Evolutionary conservation across 805 yeast species (phyloP), one percentile per base, ranked within the genome.

Genomic region (Suhomyces prunicola): DNA sequence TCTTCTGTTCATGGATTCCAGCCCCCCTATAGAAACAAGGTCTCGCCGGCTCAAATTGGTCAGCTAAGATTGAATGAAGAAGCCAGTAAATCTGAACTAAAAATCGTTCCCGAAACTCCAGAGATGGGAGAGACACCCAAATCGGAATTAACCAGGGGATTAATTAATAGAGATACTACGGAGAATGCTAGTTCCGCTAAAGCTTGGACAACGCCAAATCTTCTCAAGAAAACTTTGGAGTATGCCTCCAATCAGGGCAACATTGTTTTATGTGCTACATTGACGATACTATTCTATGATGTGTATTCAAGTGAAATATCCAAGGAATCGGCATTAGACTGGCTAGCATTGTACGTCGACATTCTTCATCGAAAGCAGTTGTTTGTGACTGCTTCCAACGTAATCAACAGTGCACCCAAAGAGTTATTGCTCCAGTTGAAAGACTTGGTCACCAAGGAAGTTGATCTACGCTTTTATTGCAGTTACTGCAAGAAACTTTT

Each of bases 181-280:
- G 48, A 51, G 13, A 39, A 6, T 13, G 19, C 46, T 13, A 7
- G 31, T 42, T 24, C 22, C 19, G 12, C 19, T 2, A 57, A 57
- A 29, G 90, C 92, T 0, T 88, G 91, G 88, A 72, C 76, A 15
- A 79, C 87, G 2, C 68, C 73, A 6, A 69, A 65, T 46, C 64
- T 88, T 52, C 71, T 88, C 9, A 60, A 69, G 46, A 72, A 81
- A 57, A 82, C 84, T 0, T 66, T 82, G n/a, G 77, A 76, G 22
- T 85, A 80, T 66, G 80, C 86, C 44, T 64, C 79, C 5, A 66
- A 66, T 7, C 87, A 85, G 57, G 93, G 93, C 1, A 90, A 88
- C 63, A 60, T 85, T 15, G 70, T 85, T 12, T 72, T 84, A 76
- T 76, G 86, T 55, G 78, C 87, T 5, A 77, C 87, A 0, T 58